Evolutionary conservation across 2,329 filamentous ascomycete species (phyloP).

Genomic region (Fusarium sp.): DNA sequence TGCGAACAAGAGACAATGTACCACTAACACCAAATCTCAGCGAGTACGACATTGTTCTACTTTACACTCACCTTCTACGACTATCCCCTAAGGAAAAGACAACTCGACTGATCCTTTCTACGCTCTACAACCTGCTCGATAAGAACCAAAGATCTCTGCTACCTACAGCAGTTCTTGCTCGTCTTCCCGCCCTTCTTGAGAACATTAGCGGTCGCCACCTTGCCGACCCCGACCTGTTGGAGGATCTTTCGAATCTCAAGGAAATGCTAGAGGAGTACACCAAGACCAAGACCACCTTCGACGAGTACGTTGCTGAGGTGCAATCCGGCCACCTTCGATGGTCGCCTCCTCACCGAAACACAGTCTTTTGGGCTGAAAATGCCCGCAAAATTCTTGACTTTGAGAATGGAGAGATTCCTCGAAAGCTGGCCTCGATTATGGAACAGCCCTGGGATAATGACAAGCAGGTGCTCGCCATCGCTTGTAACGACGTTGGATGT

Average conservation of each 20-base stretch:
- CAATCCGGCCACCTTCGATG: slow-evolving; percentile 90
- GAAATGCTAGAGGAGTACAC: slow-evolving; percentile 77
- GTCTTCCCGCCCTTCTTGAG: slow-evolving; percentile 78
- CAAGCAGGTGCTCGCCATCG: slow-evolving; percentile 91
- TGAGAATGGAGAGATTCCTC: slow-evolving; percentile 83
- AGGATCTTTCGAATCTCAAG: slow-evolving; percentile 73
- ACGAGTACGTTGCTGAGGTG: slow-evolving; percentile 91
- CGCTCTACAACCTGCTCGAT: slow-evolving; percentile 86
- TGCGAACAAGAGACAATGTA: background rate
- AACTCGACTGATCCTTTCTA: slow-evolving; percentile 90
- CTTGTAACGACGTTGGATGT: slow-evolving; percentile 91
- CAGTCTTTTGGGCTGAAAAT: slow-evolving; percentile 93
- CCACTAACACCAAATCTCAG: slow-evolving; percentile 55
- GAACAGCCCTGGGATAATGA: slow-evolving; percentile 81
- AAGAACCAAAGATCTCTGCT: slow-evolving; percentile 80
- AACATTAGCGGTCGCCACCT: slow-evolving; percentile 75
- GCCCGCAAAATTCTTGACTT: slow-evolving; percentile 88
- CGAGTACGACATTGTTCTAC: slow-evolving; percentile 91
- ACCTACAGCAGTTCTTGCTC: slow-evolving; percentile 87
- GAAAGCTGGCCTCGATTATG: slow-evolving; percentile 89
- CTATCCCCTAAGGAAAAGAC: slow-evolving; percentile 98
- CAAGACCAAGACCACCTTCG: slow-evolving; percentile 82
- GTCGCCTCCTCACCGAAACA: slow-evolving; percentile 91
- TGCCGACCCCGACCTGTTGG: slow-evolving; percentile 74
- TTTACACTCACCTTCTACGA: slow-evolving; percentile 93